Conservation (phyloP, 805 yeast genomes). For the Wickerhamomyces xylosicus region DNA sequence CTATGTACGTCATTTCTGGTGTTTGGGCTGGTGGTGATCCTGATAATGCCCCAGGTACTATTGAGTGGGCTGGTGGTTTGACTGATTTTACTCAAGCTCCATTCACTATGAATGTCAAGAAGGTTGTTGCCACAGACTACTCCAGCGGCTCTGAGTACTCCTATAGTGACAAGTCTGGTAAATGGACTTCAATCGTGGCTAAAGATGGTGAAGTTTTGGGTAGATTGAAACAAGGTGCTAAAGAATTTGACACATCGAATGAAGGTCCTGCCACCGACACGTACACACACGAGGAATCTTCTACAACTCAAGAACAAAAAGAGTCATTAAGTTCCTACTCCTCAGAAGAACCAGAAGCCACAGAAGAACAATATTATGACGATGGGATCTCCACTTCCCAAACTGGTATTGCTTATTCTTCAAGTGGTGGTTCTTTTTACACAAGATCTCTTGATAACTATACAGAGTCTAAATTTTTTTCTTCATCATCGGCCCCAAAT, state of each 20-base stretch:
- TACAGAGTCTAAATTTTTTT: no score
- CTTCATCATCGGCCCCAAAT: no score
- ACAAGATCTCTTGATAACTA: no score
- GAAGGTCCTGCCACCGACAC: constrained; percentile 20
- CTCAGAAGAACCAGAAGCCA: no score
- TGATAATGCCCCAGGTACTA: constrained; percentile 52
- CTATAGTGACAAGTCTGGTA: constrained; percentile 46
- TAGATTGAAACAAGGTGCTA: constrained; percentile 34
- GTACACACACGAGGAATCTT: not conserved
- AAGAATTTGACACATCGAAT: constrained; percentile 29
- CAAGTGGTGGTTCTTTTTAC: no score
- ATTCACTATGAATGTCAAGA: constrained; percentile 53
- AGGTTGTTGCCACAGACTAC: constrained; percentile 55
- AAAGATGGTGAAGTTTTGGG: constrained; percentile 53
- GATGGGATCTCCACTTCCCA: no score
- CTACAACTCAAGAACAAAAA: no score
- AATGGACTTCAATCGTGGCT: constrained; percentile 49
- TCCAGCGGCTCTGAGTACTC: constrained; percentile 51
- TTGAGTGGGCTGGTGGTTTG: constrained; percentile 75
- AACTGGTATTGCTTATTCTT: no score
- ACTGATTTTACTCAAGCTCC: constrained; percentile 61
- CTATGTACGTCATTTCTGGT: constrained; percentile 64
- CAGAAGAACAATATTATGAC: no score
- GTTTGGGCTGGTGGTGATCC: constrained; percentile 82
- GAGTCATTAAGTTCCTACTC: no score